These are phyloP conservation scores for Musa troglodytarum DNA, from an alignment of 176 grass and related monocot species.

Conservation along the genomic window DNA sequence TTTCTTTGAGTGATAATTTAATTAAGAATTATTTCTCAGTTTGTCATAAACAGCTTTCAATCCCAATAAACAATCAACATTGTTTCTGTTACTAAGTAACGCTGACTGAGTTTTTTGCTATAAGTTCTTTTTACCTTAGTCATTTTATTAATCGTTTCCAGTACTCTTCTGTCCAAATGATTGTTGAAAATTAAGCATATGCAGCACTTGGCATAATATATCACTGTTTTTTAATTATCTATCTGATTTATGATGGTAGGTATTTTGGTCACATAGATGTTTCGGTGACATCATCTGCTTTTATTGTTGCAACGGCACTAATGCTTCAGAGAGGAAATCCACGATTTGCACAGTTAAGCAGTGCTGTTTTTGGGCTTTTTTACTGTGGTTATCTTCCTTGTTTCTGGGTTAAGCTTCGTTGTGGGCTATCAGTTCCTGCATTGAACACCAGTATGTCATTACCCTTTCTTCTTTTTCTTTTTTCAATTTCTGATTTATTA, in stretches of 20 bases:
- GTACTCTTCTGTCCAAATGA: neutral
- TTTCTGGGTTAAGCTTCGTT: constrained; percentile 98
- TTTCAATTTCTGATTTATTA: neutral
- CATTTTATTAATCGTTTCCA: neutral
- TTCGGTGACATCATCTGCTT: constrained; percentile 66
- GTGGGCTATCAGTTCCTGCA: constrained; percentile 68
- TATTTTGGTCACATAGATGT: constrained; percentile 97
- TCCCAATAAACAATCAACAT: no score
- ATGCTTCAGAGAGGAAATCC: constrained; percentile 93
- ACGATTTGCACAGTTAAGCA: constrained; percentile 88
- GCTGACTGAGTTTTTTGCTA: neutral
- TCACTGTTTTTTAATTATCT: constrained; percentile 28
- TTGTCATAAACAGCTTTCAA: no score
- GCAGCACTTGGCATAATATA: constrained; percentile 11
- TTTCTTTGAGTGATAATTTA: no score
- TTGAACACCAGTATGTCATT: constrained; percentile 71
- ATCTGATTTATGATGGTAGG: constrained; percentile 32
- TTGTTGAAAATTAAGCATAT: neutral
- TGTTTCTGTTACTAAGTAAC: neutral
- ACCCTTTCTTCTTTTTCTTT: neutral
- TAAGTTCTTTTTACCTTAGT: neutral
- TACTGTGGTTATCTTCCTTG: constrained; percentile 97
- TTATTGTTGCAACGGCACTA: constrained; percentile 73
- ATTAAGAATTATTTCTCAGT: no score
- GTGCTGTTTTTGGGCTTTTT: constrained; percentile 93